These are phyloP conservation scores for Calocera cornea DNA, from an alignment of 768 basidiomycete species.

Conservation along the genomic window DNA sequence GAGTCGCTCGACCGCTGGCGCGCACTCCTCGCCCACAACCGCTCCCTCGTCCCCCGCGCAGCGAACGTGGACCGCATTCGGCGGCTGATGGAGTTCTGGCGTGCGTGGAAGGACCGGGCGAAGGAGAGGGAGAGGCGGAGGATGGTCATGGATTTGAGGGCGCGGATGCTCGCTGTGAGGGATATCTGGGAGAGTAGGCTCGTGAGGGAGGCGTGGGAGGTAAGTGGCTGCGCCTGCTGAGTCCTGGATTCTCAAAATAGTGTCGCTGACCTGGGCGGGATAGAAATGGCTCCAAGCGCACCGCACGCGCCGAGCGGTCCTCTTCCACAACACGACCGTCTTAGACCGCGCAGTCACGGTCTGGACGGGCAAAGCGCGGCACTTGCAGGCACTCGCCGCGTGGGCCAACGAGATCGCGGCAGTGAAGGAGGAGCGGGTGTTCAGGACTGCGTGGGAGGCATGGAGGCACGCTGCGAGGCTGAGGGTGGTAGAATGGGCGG, in stretches of 20 bases:
- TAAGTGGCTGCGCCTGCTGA: constrained; percentile 7
- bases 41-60: constrained; percentile 33
- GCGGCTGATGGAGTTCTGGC: constrained; percentile 31
- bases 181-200: constrained; percentile 42
- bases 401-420: not conserved
- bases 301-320: constrained; percentile 33
- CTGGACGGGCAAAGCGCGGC: not conserved
- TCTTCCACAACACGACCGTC: not conserved
- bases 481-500: not conserved
- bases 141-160: constrained; percentile 59
- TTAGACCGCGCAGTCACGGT: not conserved
- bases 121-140: constrained; percentile 42
- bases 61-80: constrained; percentile 34
- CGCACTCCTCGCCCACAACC: constrained; percentile 26
- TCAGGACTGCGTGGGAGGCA: not conserved
- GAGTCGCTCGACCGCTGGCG: constrained; percentile 51
- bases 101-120: constrained; percentile 41
- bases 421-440: not conserved
- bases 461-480: not conserved
- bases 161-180: constrained; percentile 49
- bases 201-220: constrained; percentile 36
- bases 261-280: not conserved
- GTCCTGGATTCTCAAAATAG: constrained; percentile 4
- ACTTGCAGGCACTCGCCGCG: not conserved
- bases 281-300: constrained; percentile 49